phyloP scores from a whole-genome alignment of 1,139 yeast species.

The Arxiozyma slooffiae region DNA sequence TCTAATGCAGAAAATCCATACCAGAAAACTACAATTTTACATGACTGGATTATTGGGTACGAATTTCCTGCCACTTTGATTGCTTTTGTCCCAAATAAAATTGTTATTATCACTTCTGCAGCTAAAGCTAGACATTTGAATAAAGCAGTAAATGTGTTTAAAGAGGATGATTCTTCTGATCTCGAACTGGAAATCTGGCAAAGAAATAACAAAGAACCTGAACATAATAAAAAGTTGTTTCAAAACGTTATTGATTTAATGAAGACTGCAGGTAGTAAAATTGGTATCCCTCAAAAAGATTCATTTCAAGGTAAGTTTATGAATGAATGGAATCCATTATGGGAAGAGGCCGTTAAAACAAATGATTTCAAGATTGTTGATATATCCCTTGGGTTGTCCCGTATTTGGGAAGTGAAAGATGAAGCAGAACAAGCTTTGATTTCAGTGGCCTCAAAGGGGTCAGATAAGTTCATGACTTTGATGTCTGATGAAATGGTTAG shows the following conservation, averaged over 20 bases:
- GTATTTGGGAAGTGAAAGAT: conserved; percentile 66
- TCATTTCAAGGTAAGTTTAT: conserved; percentile 73
- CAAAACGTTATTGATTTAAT: conserved; percentile 47
- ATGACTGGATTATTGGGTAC: conserved; percentile 88
- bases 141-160: conserved; percentile 20
- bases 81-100: conserved; percentile 50
- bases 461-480: conserved; percentile 70
- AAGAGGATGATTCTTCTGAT: conserved; percentile 18
- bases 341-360: conserved; percentile 36
- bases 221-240: conserved; percentile 60
- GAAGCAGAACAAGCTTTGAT: conserved; percentile 61
- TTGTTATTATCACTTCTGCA: conserved; percentile 65
- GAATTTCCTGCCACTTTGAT: conserved; percentile 88
- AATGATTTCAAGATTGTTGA: conserved; percentile 44
- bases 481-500: conserved; percentile 85
- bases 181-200: conserved; percentile 56
- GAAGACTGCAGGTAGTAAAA: conserved; percentile 36
- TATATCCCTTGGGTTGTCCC: conserved; percentile 45
- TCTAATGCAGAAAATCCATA: conserved; percentile 83
- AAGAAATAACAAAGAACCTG: conserved; percentile 66
- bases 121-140: conserved; percentile 79
- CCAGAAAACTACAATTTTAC: conserved; percentile 78
- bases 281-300: conserved; percentile 64
- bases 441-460: conserved; percentile 65
- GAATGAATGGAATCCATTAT: conserved; percentile 63